Conservation (phyloP, 495 filamentous ascomycete genomes). For the Aspergillus nanangensis region DNA sequence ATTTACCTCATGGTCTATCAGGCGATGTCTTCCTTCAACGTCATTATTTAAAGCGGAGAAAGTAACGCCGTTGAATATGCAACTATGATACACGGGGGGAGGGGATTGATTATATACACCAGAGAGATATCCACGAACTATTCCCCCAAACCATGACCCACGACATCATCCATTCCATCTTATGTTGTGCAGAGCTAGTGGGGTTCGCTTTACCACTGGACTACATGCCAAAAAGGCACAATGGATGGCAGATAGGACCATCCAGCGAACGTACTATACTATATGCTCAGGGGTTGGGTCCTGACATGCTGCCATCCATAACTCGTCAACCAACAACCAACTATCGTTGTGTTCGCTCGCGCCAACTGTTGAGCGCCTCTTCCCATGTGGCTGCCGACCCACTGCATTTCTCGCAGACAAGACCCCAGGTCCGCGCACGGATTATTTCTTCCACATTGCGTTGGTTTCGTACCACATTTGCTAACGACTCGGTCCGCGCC, state of each 20-base stretch:
- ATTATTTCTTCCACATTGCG: slow-evolving; percentile 84
- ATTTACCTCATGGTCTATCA: too few species aligned
- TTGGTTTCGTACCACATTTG: slow-evolving; percentile 75
- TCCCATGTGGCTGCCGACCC: slow-evolving; percentile 54
- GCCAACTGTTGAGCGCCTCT: slow-evolving; percentile 59
- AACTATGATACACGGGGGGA: not conserved
- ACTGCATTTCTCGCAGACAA: slow-evolving; percentile 77
- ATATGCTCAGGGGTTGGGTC: too few species aligned
- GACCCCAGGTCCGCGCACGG: slow-evolving; percentile 72
- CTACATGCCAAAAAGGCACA: too few species aligned
- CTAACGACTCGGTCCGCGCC: slow-evolving; percentile 77
- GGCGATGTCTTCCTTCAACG: too few species aligned
- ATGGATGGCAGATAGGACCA: too few species aligned
- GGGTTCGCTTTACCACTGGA: too few species aligned
- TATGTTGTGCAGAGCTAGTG: too few species aligned
- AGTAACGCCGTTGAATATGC: not conserved
- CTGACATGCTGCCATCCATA: too few species aligned
- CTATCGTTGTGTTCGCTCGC: slow-evolving; percentile 31
- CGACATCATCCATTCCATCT: too few species aligned
- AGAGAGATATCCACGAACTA: too few species aligned
- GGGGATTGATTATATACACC: slow-evolving; percentile 1
- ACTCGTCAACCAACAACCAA: not conserved
- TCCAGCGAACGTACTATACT: too few species aligned
- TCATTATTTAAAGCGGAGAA: not conserved
- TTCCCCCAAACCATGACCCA: too few species aligned